A percentile compares a stretch with the other conserved stretches of the same genome.
Evolutionary conservation across 371 early-diverging fungal species (phyloP).

Genomic region (Actinomucor elegans): DNA sequence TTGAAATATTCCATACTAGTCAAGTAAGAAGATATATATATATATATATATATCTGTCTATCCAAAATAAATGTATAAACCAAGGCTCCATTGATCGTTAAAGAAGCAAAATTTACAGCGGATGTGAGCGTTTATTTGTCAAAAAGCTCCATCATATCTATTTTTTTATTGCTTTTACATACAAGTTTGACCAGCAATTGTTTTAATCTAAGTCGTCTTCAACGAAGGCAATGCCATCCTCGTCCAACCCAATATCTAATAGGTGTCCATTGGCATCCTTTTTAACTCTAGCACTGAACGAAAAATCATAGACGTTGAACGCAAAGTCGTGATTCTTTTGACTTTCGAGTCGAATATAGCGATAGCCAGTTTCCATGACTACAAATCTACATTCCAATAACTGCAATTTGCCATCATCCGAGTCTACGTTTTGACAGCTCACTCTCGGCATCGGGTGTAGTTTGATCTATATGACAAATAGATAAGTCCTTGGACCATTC

Average conservation of each 20-base stretch:
- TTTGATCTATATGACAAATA: constrained; percentile 18
- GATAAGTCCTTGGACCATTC: background rate
- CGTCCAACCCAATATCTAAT: constrained; percentile 29
- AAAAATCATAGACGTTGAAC: constrained; percentile 45
- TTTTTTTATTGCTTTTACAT: background rate
- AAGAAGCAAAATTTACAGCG: too few relatives aligned
- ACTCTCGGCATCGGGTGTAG: constrained; percentile 18
- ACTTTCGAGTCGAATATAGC: constrained; percentile 48
- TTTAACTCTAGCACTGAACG: constrained; percentile 40
- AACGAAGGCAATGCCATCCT: constrained; percentile 27
- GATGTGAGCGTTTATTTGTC: too few relatives aligned
- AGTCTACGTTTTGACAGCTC: constrained; percentile 14
- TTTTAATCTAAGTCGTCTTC: constrained; percentile 17
- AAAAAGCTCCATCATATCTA: too few relatives aligned
- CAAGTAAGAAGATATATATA: too few relatives aligned
- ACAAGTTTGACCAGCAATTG: background rate
- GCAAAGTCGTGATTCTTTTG: constrained; percentile 33
- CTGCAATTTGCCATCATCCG: background rate
- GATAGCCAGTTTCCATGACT: constrained; percentile 43
- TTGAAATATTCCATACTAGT: too few relatives aligned
- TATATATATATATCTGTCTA: too few relatives aligned
- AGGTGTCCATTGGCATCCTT: constrained; percentile 41
- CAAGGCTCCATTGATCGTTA: too few relatives aligned
- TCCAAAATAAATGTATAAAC: too few relatives aligned
- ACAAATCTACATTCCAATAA: constrained; percentile 40